Evolutionary conservation across 495 filamentous ascomycete genomes (phyloP).

Genomic region (Lasiosphaeriaceae sp.): DNA sequence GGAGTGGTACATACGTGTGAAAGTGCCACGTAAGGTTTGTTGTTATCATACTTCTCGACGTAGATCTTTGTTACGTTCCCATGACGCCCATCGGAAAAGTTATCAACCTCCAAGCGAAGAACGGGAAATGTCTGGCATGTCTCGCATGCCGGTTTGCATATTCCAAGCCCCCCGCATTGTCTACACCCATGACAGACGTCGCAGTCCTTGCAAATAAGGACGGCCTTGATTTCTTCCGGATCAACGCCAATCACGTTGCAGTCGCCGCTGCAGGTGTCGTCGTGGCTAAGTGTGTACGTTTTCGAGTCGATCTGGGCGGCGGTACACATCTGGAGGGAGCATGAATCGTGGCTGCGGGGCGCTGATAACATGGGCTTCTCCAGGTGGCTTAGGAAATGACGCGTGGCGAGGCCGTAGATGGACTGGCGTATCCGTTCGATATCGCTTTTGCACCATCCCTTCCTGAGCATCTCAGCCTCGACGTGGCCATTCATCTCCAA

Average conservation of each 20-base stretch:
- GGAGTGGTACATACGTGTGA: not conserved
- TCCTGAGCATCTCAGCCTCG: not conserved
- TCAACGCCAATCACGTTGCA: not conserved
- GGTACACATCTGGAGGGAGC: not conserved
- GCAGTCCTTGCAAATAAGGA: not conserved
- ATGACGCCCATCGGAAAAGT: not conserved
- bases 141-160: too few species aligned
- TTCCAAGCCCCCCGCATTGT: too few species aligned
- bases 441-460: not conserved
- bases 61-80: not conserved
- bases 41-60: not conserved
- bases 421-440: not conserved
- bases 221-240: not conserved
- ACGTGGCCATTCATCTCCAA: not conserved
- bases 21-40: not conserved
- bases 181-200: too few species aligned
- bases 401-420: not conserved
- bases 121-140: not conserved
- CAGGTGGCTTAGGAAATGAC: not conserved
- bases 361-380: not conserved
- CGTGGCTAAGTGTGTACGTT: not conserved
- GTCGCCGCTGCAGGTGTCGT: not conserved
- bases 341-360: not conserved
- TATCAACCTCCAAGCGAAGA: not conserved
- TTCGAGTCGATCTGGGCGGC: not conserved